These are phyloP conservation scores for Epicoccum sorghinum DNA, from an alignment of 2,329 filamentous ascomycete genomes.

Conservation along the genomic window DNA sequence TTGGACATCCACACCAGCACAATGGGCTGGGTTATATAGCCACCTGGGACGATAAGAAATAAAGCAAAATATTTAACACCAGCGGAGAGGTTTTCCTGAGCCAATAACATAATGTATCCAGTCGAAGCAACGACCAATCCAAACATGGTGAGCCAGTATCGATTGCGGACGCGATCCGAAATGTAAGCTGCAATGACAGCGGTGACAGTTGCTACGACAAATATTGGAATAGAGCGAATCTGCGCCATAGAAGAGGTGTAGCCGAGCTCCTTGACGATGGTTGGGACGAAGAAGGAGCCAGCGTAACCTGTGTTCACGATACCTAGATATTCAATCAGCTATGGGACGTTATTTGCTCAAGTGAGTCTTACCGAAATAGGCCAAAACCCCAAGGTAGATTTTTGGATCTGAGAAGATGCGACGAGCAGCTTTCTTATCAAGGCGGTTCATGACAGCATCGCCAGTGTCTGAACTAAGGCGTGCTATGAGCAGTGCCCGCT, in stretches of 20 bases:
- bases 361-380: constrained; percentile 25
- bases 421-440: constrained; percentile 55
- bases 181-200: constrained; percentile 49
- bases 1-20: constrained; percentile 64
- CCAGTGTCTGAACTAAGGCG: constrained; percentile 36
- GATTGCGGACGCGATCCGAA: constrained; percentile 59
- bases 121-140: constrained; percentile 57
- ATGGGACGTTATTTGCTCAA: neutral
- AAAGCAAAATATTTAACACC: constrained; percentile 61
- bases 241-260: constrained; percentile 47
- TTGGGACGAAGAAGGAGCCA: constrained; percentile 50
- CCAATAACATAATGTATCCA: constrained; percentile 63
- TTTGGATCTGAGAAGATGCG: constrained; percentile 52
- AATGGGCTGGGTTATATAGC: constrained; percentile 62
- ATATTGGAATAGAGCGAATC: constrained; percentile 48
- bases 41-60: constrained; percentile 61
- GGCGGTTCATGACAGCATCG: constrained; percentile 58
- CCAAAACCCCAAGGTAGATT: constrained; percentile 33
- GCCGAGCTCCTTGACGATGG: constrained; percentile 49
- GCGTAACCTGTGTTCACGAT: constrained; percentile 56
- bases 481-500: constrained; percentile 37
- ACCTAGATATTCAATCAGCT: constrained; percentile 17
- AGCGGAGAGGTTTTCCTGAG: constrained; percentile 52
- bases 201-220: constrained; percentile 46
- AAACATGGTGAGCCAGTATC: constrained; percentile 59